Percentiles rank a stretch among this genome's conserved stretches.
These are phyloP conservation scores for Xylaria sp. DNA, from an alignment of 2,329 filamentous ascomycete species.

Conservation along the genomic window DNA sequence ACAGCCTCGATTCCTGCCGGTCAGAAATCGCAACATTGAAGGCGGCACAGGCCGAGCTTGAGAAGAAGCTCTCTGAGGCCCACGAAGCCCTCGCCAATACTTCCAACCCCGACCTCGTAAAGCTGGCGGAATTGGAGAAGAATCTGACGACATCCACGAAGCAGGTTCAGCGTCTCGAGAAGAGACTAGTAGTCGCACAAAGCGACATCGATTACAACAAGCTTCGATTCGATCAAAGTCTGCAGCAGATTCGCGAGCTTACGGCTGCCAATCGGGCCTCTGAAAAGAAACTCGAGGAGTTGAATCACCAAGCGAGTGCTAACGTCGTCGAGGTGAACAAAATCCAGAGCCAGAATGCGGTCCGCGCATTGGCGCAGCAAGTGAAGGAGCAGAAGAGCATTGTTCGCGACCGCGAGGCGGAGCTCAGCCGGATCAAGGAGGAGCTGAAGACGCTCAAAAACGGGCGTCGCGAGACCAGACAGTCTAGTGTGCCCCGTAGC, in stretches of 20 bases:
- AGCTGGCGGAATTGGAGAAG: conserved; percentile 38
- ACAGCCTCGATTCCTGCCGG: conserved; percentile 35
- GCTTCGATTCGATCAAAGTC: conserved; percentile 54
- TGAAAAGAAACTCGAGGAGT: conserved; percentile 36
- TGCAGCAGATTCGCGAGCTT: conserved; percentile 42
- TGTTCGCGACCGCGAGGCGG: conserved; percentile 46
- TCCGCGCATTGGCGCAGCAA: conserved; percentile 34
- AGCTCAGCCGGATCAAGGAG: conserved; percentile 44
- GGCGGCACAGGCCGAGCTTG: conserved; percentile 34
- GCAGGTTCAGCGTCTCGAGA: conserved; percentile 37
- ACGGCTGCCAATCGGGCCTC: conserved; percentile 44
- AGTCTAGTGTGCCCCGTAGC: conserved; percentile 52
- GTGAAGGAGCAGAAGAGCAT: conserved; percentile 39
- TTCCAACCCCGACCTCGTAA: conserved; percentile 35
- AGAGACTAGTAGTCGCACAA: conserved; percentile 34
- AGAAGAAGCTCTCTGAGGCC: conserved; percentile 35
- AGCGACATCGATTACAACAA: conserved; percentile 53
- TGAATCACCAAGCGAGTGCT: conserved; percentile 39
- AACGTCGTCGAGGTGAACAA: conserved; percentile 45
- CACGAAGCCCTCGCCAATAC: conserved; percentile 34
- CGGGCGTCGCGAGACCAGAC: conserved; percentile 50
- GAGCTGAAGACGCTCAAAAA: conserved; percentile 46
- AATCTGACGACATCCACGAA: conserved; percentile 37
- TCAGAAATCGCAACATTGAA: conserved; percentile 37
- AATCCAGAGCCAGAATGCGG: conserved; percentile 38